Conservation (phyloP, 2,329 filamentous ascomycete species). For the Lomentospora prolificans region DNA sequence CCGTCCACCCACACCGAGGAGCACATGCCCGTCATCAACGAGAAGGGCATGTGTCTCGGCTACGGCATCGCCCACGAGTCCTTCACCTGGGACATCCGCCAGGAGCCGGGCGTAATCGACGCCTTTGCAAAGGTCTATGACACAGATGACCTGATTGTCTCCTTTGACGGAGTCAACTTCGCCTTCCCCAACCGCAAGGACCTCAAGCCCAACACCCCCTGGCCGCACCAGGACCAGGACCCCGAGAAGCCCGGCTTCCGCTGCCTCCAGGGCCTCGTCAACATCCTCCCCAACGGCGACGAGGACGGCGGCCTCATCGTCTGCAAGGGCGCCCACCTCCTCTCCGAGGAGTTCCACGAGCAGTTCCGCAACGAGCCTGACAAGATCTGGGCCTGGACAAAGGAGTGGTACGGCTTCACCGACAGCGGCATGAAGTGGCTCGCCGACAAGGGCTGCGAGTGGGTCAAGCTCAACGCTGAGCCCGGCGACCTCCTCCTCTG, state of each 20-base stretch:
- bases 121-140: constrained; percentile 29
- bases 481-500: constrained; percentile 26
- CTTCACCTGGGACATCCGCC: constrained; percentile 28
- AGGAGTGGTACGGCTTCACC: constrained; percentile 13
- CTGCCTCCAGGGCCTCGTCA: constrained; percentile 20
- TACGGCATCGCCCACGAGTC: constrained; percentile 28
- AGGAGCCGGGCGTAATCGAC: constrained; percentile 27
- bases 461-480: constrained; percentile 20
- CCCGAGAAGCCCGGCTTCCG: constrained; percentile 18
- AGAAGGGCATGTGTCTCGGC: constrained; percentile 17
- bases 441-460: constrained; percentile 10
- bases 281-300: constrained; percentile 13
- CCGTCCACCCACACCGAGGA: constrained; percentile 23
- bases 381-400: constrained; percentile 17
- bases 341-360: constrained; percentile 14
- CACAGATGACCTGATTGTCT: constrained; percentile 31
- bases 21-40: constrained; percentile 25
- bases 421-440: constrained; percentile 14
- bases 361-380: constrained; percentile 6
- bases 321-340: constrained; percentile 15
- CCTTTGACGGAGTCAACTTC: constrained; percentile 34
- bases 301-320: constrained; percentile 14
- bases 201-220: constrained; percentile 10
- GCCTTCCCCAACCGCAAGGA: constrained; percentile 21
- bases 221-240: constrained; percentile 22